Evolutionary conservation across 306 rosid species (phyloP).

Genomic region (Fragaria vesca): DNA sequence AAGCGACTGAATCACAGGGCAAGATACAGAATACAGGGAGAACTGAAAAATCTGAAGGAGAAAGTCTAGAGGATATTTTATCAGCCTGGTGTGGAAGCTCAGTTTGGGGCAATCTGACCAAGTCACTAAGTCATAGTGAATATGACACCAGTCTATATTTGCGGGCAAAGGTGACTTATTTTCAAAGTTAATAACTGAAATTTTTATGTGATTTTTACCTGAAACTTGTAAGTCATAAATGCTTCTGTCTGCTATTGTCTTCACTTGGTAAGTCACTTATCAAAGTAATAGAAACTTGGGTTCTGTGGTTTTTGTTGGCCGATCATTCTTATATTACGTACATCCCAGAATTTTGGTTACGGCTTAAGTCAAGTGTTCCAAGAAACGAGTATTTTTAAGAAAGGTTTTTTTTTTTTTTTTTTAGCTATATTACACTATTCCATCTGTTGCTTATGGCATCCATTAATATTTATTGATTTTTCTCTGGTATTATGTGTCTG

Average conservation of each 20-base stretch:
- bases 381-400: background rate
- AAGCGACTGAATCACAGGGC: slow-evolving; percentile 51
- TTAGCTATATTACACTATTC: background rate
- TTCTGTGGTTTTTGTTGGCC: background rate
- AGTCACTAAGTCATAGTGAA: slow-evolving; percentile 50
- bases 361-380: background rate
- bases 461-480: background rate
- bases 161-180: slow-evolving; percentile 61
- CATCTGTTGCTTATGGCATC: background rate
- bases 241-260: slow-evolving; percentile 7
- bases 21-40: slow-evolving; percentile 37
- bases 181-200: background rate
- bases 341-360: background rate
- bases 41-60: slow-evolving; percentile 44
- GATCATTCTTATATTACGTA: background rate
- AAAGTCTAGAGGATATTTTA: slow-evolving; percentile 47
- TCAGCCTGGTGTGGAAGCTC: slow-evolving; percentile 59
- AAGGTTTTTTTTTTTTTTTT: background rate
- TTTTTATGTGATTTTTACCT: background rate
- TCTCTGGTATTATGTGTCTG: background rate
- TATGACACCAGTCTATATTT: slow-evolving; percentile 44
- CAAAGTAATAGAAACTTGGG: background rate
- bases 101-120: slow-evolving; percentile 62
- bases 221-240: background rate
- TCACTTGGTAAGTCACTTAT: background rate